A percentile compares a stretch with the other conserved stretches of the same genome.
These are phyloP conservation scores for Lentithecium fluviatile DNA, from an alignment of 495 filamentous ascomycete genomes.

Conservation along the genomic window DNA sequence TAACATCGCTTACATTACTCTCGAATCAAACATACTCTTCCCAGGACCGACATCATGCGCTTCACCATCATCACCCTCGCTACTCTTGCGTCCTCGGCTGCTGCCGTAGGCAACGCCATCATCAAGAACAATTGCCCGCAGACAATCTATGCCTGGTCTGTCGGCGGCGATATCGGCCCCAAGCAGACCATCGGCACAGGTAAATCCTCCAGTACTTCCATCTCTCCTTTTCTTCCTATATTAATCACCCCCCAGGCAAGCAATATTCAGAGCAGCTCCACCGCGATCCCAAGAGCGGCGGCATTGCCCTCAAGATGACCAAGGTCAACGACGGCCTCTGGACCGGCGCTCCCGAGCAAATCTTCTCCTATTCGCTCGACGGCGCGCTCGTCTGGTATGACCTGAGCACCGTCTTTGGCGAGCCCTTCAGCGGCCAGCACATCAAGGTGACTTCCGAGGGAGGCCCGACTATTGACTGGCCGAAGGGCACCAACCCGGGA, in stretches of 20 bases:
- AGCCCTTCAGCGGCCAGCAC: slow-evolving; percentile 52
- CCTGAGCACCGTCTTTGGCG: slow-evolving; percentile 56
- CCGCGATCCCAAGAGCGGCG: slow-evolving; percentile 46
- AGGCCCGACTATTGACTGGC: slow-evolving; percentile 50
- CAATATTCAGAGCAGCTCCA: slow-evolving; percentile 19
- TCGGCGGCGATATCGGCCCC: slow-evolving; percentile 47
- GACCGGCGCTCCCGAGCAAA: slow-evolving; percentile 52
- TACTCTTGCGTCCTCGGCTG: slow-evolving; percentile 12
- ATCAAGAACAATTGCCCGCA: slow-evolving; percentile 54
- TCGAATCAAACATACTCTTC: not conserved
- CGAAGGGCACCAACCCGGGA: slow-evolving; percentile 48
- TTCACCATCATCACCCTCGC: slow-evolving; percentile 13
- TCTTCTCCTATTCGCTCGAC: slow-evolving; percentile 57
- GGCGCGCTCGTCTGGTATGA: slow-evolving; percentile 55
- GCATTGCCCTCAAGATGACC: slow-evolving; percentile 58
- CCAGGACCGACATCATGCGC: slow-evolving; percentile 20
- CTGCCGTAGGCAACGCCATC: slow-evolving; percentile 52
- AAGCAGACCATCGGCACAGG: slow-evolving; percentile 45
- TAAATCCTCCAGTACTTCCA: not conserved
- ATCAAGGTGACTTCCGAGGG: slow-evolving; percentile 44
- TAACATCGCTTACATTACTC: not conserved
- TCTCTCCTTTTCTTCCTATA: not conserved
- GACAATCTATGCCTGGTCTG: slow-evolving; percentile 57
- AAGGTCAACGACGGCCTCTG: slow-evolving; percentile 51
- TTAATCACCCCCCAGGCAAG: slow-evolving; percentile 31